phyloP scores from a whole-genome alignment of 2,329 filamentous ascomycete species.

The Penicillium sp. region DNA sequence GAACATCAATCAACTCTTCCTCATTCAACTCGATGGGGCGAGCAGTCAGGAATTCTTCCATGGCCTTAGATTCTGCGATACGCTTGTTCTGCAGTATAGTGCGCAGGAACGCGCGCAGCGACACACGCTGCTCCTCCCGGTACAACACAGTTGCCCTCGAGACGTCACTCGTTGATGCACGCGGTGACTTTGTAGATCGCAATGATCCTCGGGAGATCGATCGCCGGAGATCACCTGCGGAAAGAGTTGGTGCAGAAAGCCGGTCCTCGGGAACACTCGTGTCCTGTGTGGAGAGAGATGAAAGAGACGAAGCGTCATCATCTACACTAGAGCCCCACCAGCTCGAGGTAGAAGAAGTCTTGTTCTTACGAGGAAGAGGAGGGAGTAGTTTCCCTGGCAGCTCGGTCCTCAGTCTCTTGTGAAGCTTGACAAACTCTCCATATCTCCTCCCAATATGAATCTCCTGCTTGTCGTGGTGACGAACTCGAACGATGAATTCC shows the following conservation, averaged over 20 bases:
- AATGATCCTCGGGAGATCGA: constrained; percentile 26
- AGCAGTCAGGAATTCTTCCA: constrained; percentile 71
- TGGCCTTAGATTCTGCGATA: constrained; percentile 70
- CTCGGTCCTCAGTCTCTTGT: constrained; percentile 71
- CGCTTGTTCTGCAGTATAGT: constrained; percentile 75
- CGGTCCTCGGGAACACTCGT: constrained; percentile 38
- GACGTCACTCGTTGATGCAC: constrained; percentile 37
- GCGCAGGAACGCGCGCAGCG: constrained; percentile 80
- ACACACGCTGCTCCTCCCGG: constrained; percentile 83
- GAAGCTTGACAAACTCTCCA: constrained; percentile 72
- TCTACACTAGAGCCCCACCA: constrained; percentile 49
- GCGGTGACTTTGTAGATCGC: constrained; percentile 26
- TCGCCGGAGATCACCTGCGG: constrained; percentile 22
- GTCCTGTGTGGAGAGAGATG: constrained; percentile 64
- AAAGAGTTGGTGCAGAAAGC: constrained; percentile 28
- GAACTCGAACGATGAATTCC: constrained; percentile 85
- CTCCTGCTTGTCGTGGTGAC: constrained; percentile 65
- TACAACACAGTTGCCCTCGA: constrained; percentile 53
- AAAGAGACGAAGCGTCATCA: constrained; percentile 70
- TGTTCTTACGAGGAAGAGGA: constrained; percentile 84
- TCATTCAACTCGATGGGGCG: constrained; percentile 66
- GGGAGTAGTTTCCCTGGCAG: constrained; percentile 84
- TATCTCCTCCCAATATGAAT: constrained; percentile 76
- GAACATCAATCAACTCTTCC: constrained; percentile 74
- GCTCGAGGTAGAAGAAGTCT: constrained; percentile 59